Evolutionary conservation across 23 red algal species (phyloP).

Genomic region (Gracilariopsis chorda): DNA sequence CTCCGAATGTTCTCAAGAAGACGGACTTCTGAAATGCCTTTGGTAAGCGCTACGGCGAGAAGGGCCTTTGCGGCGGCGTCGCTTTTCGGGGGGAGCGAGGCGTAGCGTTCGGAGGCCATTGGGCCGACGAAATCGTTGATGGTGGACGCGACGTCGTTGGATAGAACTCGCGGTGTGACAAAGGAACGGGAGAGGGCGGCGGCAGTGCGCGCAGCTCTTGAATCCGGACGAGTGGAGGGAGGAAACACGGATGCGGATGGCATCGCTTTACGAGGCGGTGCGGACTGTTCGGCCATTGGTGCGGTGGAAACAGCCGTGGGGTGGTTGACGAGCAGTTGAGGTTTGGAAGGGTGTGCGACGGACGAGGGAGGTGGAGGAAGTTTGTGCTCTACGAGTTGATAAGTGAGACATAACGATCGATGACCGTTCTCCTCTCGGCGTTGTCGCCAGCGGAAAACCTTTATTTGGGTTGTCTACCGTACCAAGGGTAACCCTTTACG

Average conservation of each 20-base stretch:
- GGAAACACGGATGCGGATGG: neutral
- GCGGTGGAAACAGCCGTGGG: too few relatives aligned
- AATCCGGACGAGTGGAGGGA: neutral
- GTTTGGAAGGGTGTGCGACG: too few relatives aligned
- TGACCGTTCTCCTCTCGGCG: too few relatives aligned
- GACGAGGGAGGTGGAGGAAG: too few relatives aligned
- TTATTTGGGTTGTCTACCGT: too few relatives aligned
- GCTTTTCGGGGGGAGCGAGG: constrained; percentile 6
- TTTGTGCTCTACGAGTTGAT: too few relatives aligned
- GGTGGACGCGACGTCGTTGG: neutral
- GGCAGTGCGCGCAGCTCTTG: neutral
- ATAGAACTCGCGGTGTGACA: neutral
- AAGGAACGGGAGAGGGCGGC: constrained; percentile 12
- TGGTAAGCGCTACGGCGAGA: neutral
- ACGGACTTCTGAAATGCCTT: constrained; percentile 1
- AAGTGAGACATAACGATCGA: too few relatives aligned
- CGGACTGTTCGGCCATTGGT: too few relatives aligned
- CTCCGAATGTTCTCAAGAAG: constrained; percentile 12
- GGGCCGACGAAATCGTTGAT: constrained; percentile 28
- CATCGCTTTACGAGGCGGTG: too few relatives aligned
- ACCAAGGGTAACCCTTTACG: too few relatives aligned
- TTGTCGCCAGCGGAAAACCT: too few relatives aligned
- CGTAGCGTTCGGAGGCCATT: constrained; percentile 19
- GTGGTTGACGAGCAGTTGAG: too few relatives aligned
- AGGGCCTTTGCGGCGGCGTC: constrained; percentile 29